phyloP scores from a whole-genome alignment of 306 rosid species.

The Quercus engelmannii region DNA sequence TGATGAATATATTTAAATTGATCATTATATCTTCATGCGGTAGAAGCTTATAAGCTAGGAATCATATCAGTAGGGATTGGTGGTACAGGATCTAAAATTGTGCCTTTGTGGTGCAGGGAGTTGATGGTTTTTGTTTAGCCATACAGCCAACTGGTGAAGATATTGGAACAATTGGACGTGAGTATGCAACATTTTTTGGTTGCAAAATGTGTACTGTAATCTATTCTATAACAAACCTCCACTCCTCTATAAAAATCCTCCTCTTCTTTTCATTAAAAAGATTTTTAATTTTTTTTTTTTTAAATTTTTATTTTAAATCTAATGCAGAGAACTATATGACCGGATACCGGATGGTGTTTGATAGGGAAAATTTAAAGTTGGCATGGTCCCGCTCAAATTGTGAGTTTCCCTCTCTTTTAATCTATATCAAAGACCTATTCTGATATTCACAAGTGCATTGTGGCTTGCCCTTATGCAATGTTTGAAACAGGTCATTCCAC shows the following conservation, averaged over 20 bases:
- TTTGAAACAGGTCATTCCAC: not conserved
- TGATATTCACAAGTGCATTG: not conserved
- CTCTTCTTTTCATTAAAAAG: not conserved
- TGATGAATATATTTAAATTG: not conserved
- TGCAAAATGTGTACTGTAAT: slow-evolving; percentile 4
- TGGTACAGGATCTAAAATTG: not conserved
- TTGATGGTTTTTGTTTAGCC: slow-evolving; percentile 76
- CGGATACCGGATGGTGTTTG: slow-evolving; percentile 83
- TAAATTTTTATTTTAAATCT: not conserved
- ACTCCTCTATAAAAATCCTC: not conserved
- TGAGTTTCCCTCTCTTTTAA: slow-evolving; percentile 41
- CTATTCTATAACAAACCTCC: not conserved
- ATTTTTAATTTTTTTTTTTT: not conserved
- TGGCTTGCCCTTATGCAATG: not conserved
- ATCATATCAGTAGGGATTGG: not conserved
- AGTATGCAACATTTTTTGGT: slow-evolving; percentile 30
- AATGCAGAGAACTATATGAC: slow-evolving; percentile 88
- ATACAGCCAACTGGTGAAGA: slow-evolving; percentile 72
- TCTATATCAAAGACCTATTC: not conserved
- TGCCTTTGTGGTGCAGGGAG: slow-evolving; percentile 55
- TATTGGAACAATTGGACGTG: slow-evolving; percentile 85
- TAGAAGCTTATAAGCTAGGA: not conserved
- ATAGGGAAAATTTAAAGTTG: slow-evolving; percentile 71
- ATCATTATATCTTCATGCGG: not conserved
- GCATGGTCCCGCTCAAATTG: slow-evolving; percentile 87